A percentile compares a stretch with the other conserved stretches of the same genome.
phyloP scores from a whole-genome alignment of 306 rosid species.

The Malus orientalis region DNA sequence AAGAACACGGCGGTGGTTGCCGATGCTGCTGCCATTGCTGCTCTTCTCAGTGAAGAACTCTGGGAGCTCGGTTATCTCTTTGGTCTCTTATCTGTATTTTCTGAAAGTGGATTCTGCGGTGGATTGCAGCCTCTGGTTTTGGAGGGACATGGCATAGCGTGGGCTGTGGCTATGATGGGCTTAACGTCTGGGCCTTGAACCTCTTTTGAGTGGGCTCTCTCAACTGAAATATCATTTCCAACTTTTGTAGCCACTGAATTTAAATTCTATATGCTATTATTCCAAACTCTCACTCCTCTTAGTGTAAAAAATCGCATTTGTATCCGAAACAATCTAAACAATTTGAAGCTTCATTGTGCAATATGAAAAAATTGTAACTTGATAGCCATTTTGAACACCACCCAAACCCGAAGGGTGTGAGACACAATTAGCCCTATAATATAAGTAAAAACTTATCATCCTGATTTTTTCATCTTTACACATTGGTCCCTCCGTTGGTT shows the following conservation, averaged over 20 bases:
- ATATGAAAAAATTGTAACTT: too few relatives aligned
- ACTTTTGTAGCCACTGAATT: too few relatives aligned
- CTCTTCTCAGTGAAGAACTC: not conserved
- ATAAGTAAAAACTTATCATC: too few relatives aligned
- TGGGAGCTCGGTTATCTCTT: not conserved
- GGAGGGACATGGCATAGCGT: not conserved
- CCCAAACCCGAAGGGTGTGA: too few relatives aligned
- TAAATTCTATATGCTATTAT: too few relatives aligned
- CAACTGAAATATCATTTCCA: too few relatives aligned
- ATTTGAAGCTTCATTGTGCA: too few relatives aligned
- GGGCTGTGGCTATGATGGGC: not conserved
- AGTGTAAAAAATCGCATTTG: not conserved
- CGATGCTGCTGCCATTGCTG: constrained; percentile 48
- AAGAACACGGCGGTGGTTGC: constrained; percentile 23
- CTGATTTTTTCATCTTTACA: too few relatives aligned
- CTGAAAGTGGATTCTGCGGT: not conserved
- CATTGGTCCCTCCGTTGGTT: too few relatives aligned
- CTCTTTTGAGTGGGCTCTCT: not conserved
- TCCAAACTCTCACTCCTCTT: too few relatives aligned
- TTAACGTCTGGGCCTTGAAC: not conserved
- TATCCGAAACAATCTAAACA: not conserved
- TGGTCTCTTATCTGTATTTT: not conserved
- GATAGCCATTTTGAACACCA: too few relatives aligned
- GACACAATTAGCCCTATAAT: too few relatives aligned
- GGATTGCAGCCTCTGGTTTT: not conserved